These are phyloP conservation scores for Cercospora citrullina DNA, from an alignment of 2,329 filamentous ascomycete genomes.

Conservation along the genomic window DNA sequence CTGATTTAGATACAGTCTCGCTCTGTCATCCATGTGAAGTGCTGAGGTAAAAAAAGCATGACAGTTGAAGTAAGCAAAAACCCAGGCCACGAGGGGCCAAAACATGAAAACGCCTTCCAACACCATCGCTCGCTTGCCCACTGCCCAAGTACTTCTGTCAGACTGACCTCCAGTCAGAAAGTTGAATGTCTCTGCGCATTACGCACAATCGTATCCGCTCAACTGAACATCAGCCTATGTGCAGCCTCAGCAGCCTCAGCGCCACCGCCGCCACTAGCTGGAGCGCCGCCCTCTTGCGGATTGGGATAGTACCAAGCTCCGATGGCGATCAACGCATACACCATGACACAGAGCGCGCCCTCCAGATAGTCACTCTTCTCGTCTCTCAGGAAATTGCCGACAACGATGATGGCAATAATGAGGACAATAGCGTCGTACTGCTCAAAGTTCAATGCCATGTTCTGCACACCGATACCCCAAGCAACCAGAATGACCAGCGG, in stretches of 20 bases:
- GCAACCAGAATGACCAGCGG: slow-evolving; percentile 80
- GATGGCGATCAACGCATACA: slow-evolving; percentile 64
- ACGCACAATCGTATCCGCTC: neutral
- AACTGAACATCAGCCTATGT: slow-evolving; percentile 15
- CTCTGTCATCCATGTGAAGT: neutral
- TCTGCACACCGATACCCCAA: slow-evolving; percentile 68
- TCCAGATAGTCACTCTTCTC: slow-evolving; percentile 90
- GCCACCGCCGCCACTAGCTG: neutral
- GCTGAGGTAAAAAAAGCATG: neutral
- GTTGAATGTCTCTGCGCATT: neutral
- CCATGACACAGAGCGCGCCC: slow-evolving; percentile 73
- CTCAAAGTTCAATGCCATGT: slow-evolving; percentile 81
- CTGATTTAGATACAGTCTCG: neutral
- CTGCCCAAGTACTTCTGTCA: neutral
- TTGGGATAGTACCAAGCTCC: slow-evolving; percentile 61
- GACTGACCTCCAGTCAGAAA: neutral
- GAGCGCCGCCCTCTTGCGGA: neutral
- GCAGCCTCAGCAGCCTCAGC: slow-evolving; percentile 8
- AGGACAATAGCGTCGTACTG: slow-evolving; percentile 82
- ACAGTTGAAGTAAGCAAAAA: neutral
- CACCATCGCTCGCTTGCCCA: slow-evolving; percentile 12
- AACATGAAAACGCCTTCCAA: slow-evolving; percentile 2
- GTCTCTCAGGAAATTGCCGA: slow-evolving; percentile 77
- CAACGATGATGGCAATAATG: slow-evolving; percentile 71
- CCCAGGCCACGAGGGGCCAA: neutral